Evolutionary conservation across 1,284 basidiomycete species (phyloP).

Genomic region (Thecaphora frezii): DNA sequence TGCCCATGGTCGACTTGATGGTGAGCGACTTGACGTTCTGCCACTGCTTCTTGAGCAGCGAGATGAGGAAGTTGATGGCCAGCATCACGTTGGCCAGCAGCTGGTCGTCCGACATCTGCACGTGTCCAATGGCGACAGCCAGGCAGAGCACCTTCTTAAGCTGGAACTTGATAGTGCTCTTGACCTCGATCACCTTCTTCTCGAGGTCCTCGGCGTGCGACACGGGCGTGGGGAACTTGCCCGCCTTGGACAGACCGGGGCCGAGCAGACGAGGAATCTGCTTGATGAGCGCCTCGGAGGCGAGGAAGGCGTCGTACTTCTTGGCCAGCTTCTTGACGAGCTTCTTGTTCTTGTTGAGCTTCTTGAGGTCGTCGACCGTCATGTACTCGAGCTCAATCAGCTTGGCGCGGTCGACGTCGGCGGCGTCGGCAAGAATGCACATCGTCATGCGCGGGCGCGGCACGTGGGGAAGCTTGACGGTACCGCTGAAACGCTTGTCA

Average conservation of each 20-base stretch:
- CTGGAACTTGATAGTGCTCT: conserved; percentile 78
- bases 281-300: conserved; percentile 98
- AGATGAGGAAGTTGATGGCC: conserved; percentile 98
- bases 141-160: conserved; percentile 97
- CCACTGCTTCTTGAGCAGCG: conserved; percentile 99
- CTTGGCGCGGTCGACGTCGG: conserved; percentile 98
- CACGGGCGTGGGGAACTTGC: conserved; percentile 95
- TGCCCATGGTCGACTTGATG: conserved; percentile 99
- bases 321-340: conserved; percentile 99
- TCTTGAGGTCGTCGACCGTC: conserved; percentile 99
- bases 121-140: conserved; percentile 96
- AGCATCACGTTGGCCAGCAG: conserved; percentile 96
- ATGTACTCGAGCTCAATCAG: conserved; percentile 93
- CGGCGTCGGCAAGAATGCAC: conserved; percentile 98
- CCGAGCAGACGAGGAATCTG: conserved; percentile 99
- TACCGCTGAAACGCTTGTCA: conserved; percentile 60
- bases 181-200: conserved; percentile 92
- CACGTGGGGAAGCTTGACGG: conserved; percentile 81
- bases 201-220: conserved; percentile 87
- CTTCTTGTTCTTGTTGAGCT: conserved; percentile 99
- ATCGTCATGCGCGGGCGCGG: conserved; percentile 98
- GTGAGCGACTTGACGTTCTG: conserved; percentile 99
- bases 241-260: conserved; percentile 99
- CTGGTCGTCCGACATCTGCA: conserved; percentile 97
- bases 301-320: conserved; percentile 98